phyloP scores from a whole-genome alignment of 345 rosid species.

The Psidium guajava region DNA sequence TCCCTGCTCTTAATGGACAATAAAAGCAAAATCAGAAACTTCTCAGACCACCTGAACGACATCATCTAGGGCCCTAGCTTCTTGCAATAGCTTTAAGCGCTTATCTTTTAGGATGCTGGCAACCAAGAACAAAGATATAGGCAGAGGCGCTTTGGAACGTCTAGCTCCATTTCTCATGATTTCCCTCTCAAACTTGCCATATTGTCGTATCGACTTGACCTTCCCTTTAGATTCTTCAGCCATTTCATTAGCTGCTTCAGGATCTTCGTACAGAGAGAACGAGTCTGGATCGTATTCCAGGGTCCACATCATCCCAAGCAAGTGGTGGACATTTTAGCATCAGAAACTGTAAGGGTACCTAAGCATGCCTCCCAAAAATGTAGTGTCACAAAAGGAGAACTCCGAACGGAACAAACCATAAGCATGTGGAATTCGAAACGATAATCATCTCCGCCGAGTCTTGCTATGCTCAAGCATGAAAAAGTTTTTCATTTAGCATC shows the following conservation, averaged over 20 bases:
- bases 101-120: no score
- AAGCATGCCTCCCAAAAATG: no score
- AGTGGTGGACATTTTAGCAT: no score
- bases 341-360: no score
- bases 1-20: background rate
- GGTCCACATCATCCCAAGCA: no score
- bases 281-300: no score
- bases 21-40: background rate
- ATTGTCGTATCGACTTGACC: constrained; percentile 46
- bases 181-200: constrained; percentile 40
- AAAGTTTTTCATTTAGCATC: background rate
- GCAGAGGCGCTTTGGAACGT: no score
- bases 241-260: constrained; percentile 29
- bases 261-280: constrained; percentile 17
- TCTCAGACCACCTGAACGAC: constrained; percentile 53
- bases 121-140: no score
- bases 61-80: constrained; percentile 89
- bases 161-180: no score
- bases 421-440: constrained; percentile 17
- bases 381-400: no score
- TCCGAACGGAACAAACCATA: no score
- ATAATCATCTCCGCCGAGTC: constrained; percentile 90
- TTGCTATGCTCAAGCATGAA: constrained; percentile 31
- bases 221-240: constrained; percentile 47
- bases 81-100: background rate